Conservation (phyloP, 768 basidiomycete genomes). For the Lentinula boryana region DNA sequence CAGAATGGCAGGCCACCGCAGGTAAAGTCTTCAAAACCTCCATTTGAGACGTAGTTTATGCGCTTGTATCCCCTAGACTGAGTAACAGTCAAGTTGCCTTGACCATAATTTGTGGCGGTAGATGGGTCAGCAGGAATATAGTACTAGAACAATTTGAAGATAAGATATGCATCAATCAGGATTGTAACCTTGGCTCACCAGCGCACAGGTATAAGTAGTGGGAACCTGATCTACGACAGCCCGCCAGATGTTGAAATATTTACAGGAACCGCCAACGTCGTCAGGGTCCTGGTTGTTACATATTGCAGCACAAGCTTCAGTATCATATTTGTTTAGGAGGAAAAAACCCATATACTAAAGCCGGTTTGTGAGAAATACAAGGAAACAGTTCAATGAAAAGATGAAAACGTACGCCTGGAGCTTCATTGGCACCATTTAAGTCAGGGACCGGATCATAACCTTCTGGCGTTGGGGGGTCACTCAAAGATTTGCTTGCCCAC, state of each 20-base stretch:
- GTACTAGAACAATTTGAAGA: constrained; percentile 23
- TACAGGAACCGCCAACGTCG: constrained; percentile 35
- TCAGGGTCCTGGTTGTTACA: constrained; percentile 39
- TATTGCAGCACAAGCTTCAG: constrained; percentile 34
- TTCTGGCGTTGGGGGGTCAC: constrained; percentile 32
- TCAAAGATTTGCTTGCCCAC: constrained; percentile 28
- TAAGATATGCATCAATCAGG: background rate
- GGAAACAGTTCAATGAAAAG: background rate
- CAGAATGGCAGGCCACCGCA: constrained; percentile 29
- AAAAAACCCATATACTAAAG: constrained; percentile 44
- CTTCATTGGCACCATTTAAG: constrained; percentile 39
- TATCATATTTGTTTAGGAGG: constrained; percentile 44
- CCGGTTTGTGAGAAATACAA: background rate
- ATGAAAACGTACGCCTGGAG: constrained; percentile 28
- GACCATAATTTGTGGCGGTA: constrained; percentile 41
- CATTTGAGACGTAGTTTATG: constrained; percentile 30
- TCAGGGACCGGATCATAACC: constrained; percentile 43
- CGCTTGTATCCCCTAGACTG: constrained; percentile 42
- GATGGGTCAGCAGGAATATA: constrained; percentile 35
- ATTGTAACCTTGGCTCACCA: constrained; percentile 10
- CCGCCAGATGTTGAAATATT: constrained; percentile 51
- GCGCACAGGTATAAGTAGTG: constrained; percentile 44
- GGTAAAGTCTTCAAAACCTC: constrained; percentile 37
- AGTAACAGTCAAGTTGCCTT: constrained; percentile 38
- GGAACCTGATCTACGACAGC: constrained; percentile 38